A percentile compares a stretch with the other conserved stretches of the same genome.
Conservation (phyloP, 192 early-diverging fungal species). For the Coemansia reversa region DNA sequence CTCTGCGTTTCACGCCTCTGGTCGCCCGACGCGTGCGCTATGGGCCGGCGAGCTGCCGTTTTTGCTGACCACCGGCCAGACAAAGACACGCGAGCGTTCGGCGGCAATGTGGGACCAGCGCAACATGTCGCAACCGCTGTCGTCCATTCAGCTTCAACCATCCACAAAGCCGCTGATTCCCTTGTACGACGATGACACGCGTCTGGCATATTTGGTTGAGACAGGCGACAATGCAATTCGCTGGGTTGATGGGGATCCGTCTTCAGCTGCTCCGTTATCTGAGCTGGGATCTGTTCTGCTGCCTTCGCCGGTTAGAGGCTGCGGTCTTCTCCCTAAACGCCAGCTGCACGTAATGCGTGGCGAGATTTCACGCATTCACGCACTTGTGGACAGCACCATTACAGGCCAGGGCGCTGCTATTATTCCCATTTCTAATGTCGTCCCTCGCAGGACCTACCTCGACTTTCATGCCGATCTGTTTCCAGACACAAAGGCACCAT, state of each 20-base stretch:
- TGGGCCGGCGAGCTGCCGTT: conserved; percentile 68
- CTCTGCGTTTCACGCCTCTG: conserved; percentile 27
- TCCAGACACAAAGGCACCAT: conserved; percentile 70
- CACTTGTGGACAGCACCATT: conserved; percentile 19
- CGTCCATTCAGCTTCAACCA: conserved; percentile 61
- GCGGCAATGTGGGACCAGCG: conserved; percentile 76
- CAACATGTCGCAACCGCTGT: conserved; percentile 60
- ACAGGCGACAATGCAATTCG: conserved; percentile 68
- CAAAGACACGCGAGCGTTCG: conserved; percentile 66
- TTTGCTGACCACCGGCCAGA: conserved; percentile 74
- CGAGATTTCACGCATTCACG: conserved; percentile 64
- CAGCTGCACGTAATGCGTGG: conserved; percentile 70
- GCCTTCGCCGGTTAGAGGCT: conserved; percentile 53
- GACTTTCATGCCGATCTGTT: conserved; percentile 87
- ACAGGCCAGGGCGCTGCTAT: conserved; percentile 60
- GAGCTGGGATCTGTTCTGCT: conserved; percentile 41
- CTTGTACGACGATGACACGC: conserved; percentile 80
- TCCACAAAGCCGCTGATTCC: conserved; percentile 71
- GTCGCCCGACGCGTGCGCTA: conserved; percentile 56
- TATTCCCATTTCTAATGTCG: conserved; percentile 66
- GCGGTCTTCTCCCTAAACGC: conserved; percentile 67
- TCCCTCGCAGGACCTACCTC: conserved; percentile 69
- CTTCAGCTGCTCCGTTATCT: conserved; percentile 25
- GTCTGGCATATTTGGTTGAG: conserved; percentile 69
- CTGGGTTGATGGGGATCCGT: conserved; percentile 63